These are phyloP conservation scores for Parathielavia appendiculata DNA, from an alignment of 495 filamentous ascomycete species.

Conservation along the genomic window DNA sequence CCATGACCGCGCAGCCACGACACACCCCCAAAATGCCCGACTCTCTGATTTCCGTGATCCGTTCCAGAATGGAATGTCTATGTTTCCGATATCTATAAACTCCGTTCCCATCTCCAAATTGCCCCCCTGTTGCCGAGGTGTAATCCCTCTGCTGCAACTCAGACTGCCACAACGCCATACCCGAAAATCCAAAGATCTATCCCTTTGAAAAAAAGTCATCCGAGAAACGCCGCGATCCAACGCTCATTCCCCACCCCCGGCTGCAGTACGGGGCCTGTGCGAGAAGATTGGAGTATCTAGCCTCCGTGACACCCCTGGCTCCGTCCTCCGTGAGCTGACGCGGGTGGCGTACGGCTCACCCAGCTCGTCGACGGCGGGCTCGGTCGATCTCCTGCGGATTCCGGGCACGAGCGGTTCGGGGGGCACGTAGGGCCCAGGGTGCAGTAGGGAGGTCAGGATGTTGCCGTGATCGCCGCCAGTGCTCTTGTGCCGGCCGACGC, in stretches of 20 bases:
- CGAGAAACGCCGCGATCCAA: background rate
- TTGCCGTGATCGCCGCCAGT: conserved; percentile 30
- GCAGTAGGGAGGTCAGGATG: conserved; percentile 34
- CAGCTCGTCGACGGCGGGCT: conserved; percentile 8
- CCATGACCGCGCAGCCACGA: no score
- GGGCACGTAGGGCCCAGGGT: conserved; percentile 34
- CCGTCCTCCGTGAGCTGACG: conserved; percentile 17
- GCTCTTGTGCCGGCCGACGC: conserved; percentile 24
- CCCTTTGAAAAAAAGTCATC: background rate
- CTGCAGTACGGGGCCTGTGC: conserved; percentile 5
- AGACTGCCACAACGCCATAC: conserved; percentile 6
- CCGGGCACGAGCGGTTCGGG: conserved; percentile 2
- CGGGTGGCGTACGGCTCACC: conserved; percentile 15
- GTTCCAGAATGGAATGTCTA: background rate
- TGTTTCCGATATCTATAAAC: background rate
- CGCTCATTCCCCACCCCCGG: conserved; percentile 1
- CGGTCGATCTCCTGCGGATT: conserved; percentile 15
- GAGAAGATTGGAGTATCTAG: background rate
- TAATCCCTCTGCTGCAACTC: background rate
- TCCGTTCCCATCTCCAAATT: background rate
- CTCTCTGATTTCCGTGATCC: background rate
- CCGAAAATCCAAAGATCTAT: conserved; percentile 1
- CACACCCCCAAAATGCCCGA: background rate
- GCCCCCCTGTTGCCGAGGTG: background rate
- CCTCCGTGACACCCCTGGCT: conserved; percentile 9